Evolutionary conservation across 768 basidiomycete genomes (phyloP).

Genomic region (Lyophyllum atratum): DNA sequence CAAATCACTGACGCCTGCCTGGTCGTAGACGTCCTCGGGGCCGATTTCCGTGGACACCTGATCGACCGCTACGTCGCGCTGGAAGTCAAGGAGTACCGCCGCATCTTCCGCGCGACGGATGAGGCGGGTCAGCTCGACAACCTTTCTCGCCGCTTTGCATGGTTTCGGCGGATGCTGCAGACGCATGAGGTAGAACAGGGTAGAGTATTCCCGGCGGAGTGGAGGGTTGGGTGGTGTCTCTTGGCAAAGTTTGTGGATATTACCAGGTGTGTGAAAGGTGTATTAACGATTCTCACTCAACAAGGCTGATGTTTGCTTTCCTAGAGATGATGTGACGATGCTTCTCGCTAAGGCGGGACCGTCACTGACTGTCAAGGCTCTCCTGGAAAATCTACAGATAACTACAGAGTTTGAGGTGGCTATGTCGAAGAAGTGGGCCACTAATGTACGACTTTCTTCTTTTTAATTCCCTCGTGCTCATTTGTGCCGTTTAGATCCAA

Average conservation of each 20-base stretch:
- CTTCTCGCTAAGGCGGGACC: slow-evolving; percentile 79
- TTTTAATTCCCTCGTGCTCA: background rate
- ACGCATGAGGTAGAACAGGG: slow-evolving; percentile 88
- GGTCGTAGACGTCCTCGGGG: slow-evolving; percentile 88
- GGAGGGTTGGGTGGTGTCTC: slow-evolving; percentile 84
- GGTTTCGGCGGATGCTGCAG: slow-evolving; percentile 86
- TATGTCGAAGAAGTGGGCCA: slow-evolving; percentile 81
- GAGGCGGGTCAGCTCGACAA: slow-evolving; percentile 98
- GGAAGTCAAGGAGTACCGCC: slow-evolving; percentile 93
- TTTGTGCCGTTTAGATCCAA: slow-evolving; percentile 46
- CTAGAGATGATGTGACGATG: slow-evolving; percentile 81
- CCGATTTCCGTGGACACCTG: slow-evolving; percentile 78
- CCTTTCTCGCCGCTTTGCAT: slow-evolving; percentile 87
- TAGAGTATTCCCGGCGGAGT: slow-evolving; percentile 78
- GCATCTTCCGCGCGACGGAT: slow-evolving; percentile 90
- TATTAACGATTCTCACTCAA: background rate
- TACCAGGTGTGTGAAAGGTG: slow-evolving; percentile 61
- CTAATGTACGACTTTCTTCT: slow-evolving; percentile 48
- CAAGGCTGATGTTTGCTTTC: background rate
- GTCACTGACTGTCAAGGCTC: slow-evolving; percentile 69
- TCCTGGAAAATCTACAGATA: slow-evolving; percentile 86
- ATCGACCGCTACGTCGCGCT: slow-evolving; percentile 88
- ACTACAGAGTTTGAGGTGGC: slow-evolving; percentile 86
- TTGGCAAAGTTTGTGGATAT: slow-evolving; percentile 88
- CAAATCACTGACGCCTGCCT: slow-evolving; percentile 81